These are phyloP conservation scores for Kluyveromyces wickerhamii DNA, from an alignment of 805 yeast genomes.

Conservation along the genomic window DNA sequence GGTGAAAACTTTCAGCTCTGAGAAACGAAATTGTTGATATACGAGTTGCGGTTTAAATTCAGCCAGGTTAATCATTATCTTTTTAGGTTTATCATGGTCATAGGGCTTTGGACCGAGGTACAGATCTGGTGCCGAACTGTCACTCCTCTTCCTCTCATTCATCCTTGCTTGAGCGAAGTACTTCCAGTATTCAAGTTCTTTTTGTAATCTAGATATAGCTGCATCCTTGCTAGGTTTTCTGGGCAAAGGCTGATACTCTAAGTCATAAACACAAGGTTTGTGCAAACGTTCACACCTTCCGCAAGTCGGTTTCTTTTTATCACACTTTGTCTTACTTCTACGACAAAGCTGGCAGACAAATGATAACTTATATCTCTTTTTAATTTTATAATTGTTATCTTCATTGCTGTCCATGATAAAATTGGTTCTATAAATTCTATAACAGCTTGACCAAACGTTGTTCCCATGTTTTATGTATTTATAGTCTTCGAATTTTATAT, in stretches of 20 bases:
- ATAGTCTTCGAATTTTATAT: too few species aligned
- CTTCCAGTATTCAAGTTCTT: constrained; percentile 6
- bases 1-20: constrained; percentile 1
- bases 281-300: constrained; percentile 1
- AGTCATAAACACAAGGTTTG: constrained; percentile 3
- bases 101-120: background rate
- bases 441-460: too few species aligned
- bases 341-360: constrained; percentile 5
- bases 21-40: background rate
- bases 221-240: constrained; percentile 6
- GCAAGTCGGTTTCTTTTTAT: constrained; percentile 2
- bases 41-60: constrained; percentile 4
- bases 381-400: background rate
- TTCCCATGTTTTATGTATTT: too few species aligned
- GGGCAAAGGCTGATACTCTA: constrained; percentile 4
- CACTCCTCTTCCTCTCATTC: background rate
- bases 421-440: too few species aligned
- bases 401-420: too few species aligned
- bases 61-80: background rate
- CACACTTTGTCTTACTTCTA: constrained; percentile 5
- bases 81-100: background rate
- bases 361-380: constrained; percentile 2
- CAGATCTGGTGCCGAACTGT: background rate
- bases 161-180: constrained; percentile 3
- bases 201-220: constrained; percentile 1